Conservation (phyloP, 805 yeast species). For the Cyberlindnera sargentensis region DNA sequence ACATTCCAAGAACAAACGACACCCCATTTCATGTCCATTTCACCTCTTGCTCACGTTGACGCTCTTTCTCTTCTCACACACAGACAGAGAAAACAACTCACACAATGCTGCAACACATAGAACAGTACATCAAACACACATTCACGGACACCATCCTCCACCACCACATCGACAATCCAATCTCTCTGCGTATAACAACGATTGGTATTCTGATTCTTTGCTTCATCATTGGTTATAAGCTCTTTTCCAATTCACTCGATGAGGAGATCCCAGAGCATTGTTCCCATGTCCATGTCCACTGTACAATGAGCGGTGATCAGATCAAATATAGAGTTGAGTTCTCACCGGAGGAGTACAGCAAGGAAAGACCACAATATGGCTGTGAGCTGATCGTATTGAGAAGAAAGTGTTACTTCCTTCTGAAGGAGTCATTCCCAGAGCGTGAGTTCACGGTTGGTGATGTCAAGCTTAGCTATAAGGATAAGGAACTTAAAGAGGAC, state of each 20-base stretch:
- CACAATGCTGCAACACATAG: constrained; percentile 1
- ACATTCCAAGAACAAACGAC: too few relatives aligned
- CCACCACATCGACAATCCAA: constrained; percentile 20
- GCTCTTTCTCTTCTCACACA: too few relatives aligned
- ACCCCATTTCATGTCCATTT: too few relatives aligned
- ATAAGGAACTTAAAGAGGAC: constrained; percentile 31
- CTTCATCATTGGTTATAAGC: constrained; percentile 29
- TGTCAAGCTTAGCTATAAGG: constrained; percentile 29
- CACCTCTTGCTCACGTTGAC: too few relatives aligned
- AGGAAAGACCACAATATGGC: constrained; percentile 60
- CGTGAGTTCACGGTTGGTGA: constrained; percentile 23
- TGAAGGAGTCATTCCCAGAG: constrained; percentile 34
- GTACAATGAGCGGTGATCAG: neutral
- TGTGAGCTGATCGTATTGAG: constrained; percentile 60
- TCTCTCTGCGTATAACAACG: constrained; percentile 20
- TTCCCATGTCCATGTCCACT: constrained; percentile 53
- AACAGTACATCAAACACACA: constrained; percentile 1
- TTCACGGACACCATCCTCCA: constrained; percentile 5
- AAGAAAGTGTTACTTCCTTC: constrained; percentile 45
- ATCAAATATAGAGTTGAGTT: constrained; percentile 61
- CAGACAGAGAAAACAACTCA: too few relatives aligned
- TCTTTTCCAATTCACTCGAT: constrained; percentile 32
- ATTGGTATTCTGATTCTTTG: constrained; percentile 15
- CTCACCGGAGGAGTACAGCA: constrained; percentile 66
- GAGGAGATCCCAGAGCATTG: constrained; percentile 73